A percentile compares a stretch with the other conserved stretches of the same genome.
These are phyloP conservation scores for Wickerhamomyces bovis DNA, from an alignment of 805 yeast species.

Conservation along the genomic window DNA sequence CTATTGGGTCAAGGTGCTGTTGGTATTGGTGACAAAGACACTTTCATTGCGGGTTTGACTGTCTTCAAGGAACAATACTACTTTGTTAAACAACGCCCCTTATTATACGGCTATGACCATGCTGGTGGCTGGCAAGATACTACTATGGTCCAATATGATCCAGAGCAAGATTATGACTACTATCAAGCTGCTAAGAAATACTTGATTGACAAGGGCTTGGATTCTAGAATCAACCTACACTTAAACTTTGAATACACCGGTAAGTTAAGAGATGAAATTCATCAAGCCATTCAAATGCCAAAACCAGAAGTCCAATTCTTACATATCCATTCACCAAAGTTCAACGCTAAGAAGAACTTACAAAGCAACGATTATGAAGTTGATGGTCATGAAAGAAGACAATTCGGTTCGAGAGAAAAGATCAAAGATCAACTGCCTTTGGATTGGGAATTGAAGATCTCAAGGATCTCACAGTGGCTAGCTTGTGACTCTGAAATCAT, in stretches of 20 bases:
- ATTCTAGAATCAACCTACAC: slow-evolving; percentile 19
- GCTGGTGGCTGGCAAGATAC: slow-evolving; percentile 23
- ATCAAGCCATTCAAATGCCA: slow-evolving; percentile 6
- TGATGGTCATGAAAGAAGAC: slow-evolving; percentile 23
- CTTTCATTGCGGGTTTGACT: slow-evolving; percentile 40
- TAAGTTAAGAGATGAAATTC: slow-evolving; percentile 16
- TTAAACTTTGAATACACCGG: slow-evolving; percentile 19
- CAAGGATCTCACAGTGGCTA: slow-evolving; percentile 24
- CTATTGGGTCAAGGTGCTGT: slow-evolving; percentile 69
- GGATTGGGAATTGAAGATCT: slow-evolving; percentile 24
- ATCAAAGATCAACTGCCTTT: slow-evolving; percentile 15
- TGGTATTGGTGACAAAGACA: slow-evolving; percentile 78
- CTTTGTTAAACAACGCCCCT: slow-evolving; percentile 23
- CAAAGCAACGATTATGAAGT: slow-evolving; percentile 17
- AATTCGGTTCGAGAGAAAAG: slow-evolving; percentile 23
- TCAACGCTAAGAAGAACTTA: slow-evolving; percentile 21
- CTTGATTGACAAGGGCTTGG: slow-evolving; percentile 15
- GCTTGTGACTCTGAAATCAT: slow-evolving; percentile 24
- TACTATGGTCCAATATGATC: slow-evolving; percentile 25
- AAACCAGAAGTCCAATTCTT: slow-evolving; percentile 25
- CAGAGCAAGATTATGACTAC: slow-evolving; percentile 22
- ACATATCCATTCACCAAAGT: slow-evolving; percentile 25
- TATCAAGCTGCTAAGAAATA: slow-evolving; percentile 17
- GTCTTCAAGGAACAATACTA: slow-evolving; percentile 20
- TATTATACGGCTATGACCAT: slow-evolving; percentile 21